These are phyloP conservation scores for Cyclanthera cordifolia DNA, from an alignment of 306 rosid species.

Conservation along the genomic window DNA sequence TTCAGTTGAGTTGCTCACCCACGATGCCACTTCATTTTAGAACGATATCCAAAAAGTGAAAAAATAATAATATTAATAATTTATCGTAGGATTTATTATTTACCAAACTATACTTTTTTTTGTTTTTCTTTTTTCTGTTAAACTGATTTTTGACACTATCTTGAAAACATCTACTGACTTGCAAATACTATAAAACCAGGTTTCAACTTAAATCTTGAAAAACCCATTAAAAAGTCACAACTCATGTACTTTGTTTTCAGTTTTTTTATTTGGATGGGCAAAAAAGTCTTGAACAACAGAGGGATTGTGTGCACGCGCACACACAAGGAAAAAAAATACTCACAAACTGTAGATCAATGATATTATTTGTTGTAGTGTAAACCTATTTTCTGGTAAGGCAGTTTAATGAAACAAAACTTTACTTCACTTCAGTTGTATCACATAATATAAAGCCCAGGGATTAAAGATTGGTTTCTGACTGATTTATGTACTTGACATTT, in stretches of 20 bases:
- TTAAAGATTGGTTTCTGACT: neutral
- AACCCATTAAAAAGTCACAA: neutral
- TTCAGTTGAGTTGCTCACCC: neutral
- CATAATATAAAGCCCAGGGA: no score
- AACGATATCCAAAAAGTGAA: neutral
- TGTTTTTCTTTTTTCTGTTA: neutral
- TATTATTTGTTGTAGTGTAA: neutral
- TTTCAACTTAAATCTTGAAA: neutral
- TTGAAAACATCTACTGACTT: neutral
- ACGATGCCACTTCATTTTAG: neutral
- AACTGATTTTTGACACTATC: neutral
- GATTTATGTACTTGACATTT: neutral
- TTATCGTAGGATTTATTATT: constrained; percentile 1
- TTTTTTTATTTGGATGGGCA: neutral
- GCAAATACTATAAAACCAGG: neutral
- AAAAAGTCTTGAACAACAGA: neutral
- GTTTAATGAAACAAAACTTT: neutral
- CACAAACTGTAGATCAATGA: neutral
- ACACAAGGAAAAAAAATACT: no score
- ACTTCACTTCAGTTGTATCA: no score
- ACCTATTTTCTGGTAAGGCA: neutral
- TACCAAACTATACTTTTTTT: neutral
- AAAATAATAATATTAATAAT: no score
- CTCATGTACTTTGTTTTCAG: neutral
- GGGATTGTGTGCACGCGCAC: neutral